A percentile compares a stretch with the other conserved stretches of the same genome.
phyloP scores from a whole-genome alignment of 768 basidiomycete genomes.

The Tylopilus balloui region DNA sequence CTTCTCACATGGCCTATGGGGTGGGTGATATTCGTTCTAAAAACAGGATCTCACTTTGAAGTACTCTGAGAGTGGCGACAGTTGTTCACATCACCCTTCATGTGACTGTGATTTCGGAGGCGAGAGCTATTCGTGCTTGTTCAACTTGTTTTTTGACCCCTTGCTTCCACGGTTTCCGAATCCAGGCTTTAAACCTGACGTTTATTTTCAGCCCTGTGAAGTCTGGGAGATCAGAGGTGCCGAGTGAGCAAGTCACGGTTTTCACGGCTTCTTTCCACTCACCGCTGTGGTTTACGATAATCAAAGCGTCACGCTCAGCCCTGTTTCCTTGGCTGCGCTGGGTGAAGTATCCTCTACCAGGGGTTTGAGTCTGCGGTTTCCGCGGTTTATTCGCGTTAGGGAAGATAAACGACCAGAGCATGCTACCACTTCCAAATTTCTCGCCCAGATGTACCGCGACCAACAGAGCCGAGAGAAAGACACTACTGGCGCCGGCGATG shows the following conservation, averaged over 20 bases:
- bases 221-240: conserved; percentile 90
- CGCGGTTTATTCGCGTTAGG: conserved; percentile 70
- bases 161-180: not conserved
- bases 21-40: conserved; percentile 10
- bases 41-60: conserved; percentile 56
- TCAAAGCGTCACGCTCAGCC: conserved; percentile 73
- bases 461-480: conserved; percentile 46
- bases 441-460: conserved; percentile 62
- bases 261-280: conserved; percentile 5
- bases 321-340: conserved; percentile 75
- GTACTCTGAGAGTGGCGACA: conserved; percentile 54
- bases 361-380: conserved; percentile 84
- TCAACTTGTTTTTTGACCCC: not conserved
- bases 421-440: conserved; percentile 67
- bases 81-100: conserved; percentile 46
- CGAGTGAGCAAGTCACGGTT: conserved; percentile 41
- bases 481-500: conserved; percentile 46
- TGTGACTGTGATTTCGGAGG: conserved; percentile 69
- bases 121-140: conserved; percentile 25
- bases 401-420: conserved; percentile 71
- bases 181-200: conserved; percentile 56
- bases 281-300: conserved; percentile 2
- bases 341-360: conserved; percentile 52
- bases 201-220: conserved; percentile 67
- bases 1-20: not conserved